Conservation (phyloP, 148 eudicot species). For the Silene latifolia region DNA sequence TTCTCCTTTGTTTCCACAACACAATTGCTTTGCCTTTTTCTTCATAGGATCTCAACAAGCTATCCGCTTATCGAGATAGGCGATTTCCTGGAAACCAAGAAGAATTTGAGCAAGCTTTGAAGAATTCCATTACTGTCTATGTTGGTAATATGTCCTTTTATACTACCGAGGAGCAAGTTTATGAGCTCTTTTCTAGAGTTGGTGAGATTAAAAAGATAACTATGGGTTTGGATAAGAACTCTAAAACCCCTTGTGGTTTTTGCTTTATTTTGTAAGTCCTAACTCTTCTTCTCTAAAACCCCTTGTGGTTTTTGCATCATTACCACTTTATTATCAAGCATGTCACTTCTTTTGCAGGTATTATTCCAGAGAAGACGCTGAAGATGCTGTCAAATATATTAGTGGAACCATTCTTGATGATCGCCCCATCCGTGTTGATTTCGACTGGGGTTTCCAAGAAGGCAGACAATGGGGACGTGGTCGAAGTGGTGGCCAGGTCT, state of each 20-base stretch:
- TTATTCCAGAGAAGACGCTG: constrained; percentile 89
- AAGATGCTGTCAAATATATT: constrained; percentile 83
- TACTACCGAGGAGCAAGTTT: constrained; percentile 94
- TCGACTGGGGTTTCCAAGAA: constrained; percentile 99
- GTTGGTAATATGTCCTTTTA: constrained; percentile 96
- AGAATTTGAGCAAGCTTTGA: constrained; percentile 83
- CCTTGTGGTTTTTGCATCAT: too few species aligned
- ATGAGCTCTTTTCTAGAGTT: constrained; percentile 84
- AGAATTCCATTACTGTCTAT: constrained; percentile 69
- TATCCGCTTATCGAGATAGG: constrained; percentile 82
- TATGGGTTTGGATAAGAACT: constrained; percentile 96
- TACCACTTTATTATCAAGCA: background rate
- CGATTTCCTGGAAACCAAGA: constrained; percentile 88
- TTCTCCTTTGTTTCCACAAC: too few species aligned
- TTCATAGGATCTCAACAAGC: constrained; percentile 17
- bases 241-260: constrained; percentile 96
- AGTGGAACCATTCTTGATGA: constrained; percentile 99
- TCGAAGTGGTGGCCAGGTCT: constrained; percentile 78
- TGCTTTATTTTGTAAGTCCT: constrained; percentile 77
- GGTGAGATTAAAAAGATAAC: constrained; percentile 91
- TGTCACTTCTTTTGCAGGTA: constrained; percentile 38
- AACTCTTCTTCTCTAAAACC: background rate
- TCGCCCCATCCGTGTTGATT: constrained; percentile 96
- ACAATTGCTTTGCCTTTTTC: background rate
- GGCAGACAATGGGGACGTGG: constrained; percentile 99